phyloP scores from a whole-genome alignment of 2,329 filamentous ascomycete genomes.

The Fusarium domesticum region DNA sequence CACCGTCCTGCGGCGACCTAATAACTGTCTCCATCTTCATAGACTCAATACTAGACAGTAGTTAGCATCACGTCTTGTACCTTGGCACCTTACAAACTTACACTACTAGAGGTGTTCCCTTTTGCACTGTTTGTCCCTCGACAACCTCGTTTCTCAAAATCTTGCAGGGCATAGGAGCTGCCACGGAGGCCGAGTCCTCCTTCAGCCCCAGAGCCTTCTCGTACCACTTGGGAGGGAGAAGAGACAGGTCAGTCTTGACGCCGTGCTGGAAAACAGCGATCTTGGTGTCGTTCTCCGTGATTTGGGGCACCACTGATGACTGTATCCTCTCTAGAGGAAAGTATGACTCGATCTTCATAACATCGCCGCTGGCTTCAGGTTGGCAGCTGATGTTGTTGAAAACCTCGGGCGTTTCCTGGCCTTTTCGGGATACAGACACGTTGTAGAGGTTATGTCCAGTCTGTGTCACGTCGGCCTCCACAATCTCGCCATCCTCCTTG shows the following conservation, averaged over 20 bases:
- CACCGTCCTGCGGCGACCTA: conserved; percentile 68
- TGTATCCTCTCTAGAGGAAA: conserved; percentile 78
- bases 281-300: conserved; percentile 52
- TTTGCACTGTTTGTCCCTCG: conserved; percentile 77
- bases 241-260: conserved; percentile 54
- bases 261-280: conserved; percentile 76
- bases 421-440: conserved; percentile 44
- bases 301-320: conserved; percentile 68
- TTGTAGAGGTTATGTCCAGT: conserved; percentile 46
- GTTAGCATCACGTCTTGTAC: conserved; percentile 32
- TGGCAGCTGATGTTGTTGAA: conserved; percentile 48
- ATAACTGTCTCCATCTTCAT: conserved; percentile 92
- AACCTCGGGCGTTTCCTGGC: conserved; percentile 35
- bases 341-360: conserved; percentile 48
- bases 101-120: conserved; percentile 84
- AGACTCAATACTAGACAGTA: conserved; percentile 62
- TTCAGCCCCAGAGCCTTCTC: conserved; percentile 83
- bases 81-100: conserved; percentile 39
- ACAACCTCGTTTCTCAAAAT: conserved; percentile 84
- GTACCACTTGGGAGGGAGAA: conserved; percentile 71
- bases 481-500: conserved; percentile 62
- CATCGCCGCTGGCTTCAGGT: conserved; percentile 27
- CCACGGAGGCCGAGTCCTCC: conserved; percentile 75
- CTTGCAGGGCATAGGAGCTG: conserved; percentile 97
- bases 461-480: conserved; percentile 51